Evolutionary conservation across 2,329 filamentous ascomycete species (phyloP).

Genomic region (Fusarium falciforme): DNA sequence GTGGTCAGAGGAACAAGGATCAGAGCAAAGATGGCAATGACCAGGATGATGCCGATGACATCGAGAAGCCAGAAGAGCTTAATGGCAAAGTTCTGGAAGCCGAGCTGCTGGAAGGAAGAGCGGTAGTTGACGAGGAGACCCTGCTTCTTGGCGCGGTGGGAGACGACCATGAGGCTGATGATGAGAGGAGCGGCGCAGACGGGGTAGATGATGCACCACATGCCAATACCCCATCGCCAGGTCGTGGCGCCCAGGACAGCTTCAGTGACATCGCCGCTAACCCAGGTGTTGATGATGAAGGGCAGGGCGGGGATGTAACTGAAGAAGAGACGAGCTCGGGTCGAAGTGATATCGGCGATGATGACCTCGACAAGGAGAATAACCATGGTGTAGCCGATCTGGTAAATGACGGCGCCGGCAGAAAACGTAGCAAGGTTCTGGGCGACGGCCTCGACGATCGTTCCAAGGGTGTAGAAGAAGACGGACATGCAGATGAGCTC

Average conservation of each 20-base stretch:
- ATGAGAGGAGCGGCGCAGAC: slow-evolving; percentile 68
- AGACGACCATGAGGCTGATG: slow-evolving; percentile 61
- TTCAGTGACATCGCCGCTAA: slow-evolving; percentile 66
- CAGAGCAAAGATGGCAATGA: slow-evolving; percentile 60
- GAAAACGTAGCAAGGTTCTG: slow-evolving; percentile 62
- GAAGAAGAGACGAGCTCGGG: slow-evolving; percentile 71
- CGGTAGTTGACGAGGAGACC: slow-evolving; percentile 56
- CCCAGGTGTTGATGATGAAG: slow-evolving; percentile 74
- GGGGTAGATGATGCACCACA: slow-evolving; percentile 73
- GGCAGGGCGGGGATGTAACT: slow-evolving; percentile 71
- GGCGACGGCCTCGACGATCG: slow-evolving; percentile 66
- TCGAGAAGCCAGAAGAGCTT: slow-evolving; percentile 62
- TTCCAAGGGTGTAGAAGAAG: slow-evolving; percentile 70
- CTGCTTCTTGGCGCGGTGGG: slow-evolving; percentile 62
- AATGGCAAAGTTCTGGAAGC: slow-evolving; percentile 47
- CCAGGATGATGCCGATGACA: slow-evolving; percentile 56
- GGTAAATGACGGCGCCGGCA: slow-evolving; percentile 70
- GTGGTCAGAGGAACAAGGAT: slow-evolving; percentile 59
- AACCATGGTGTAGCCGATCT: slow-evolving; percentile 72
- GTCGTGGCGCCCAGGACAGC: slow-evolving; percentile 60
- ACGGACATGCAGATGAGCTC: slow-evolving; percentile 67
- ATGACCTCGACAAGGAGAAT: slow-evolving; percentile 73
- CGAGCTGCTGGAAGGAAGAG: slow-evolving; percentile 48
- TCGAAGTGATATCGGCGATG: slow-evolving; percentile 72
- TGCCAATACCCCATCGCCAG: slow-evolving; percentile 74